Percentiles rank a stretch among this genome's conserved stretches.
Evolutionary conservation across 2,329 filamentous ascomycete genomes (phyloP).

Genomic region (Fusarium sp.): DNA sequence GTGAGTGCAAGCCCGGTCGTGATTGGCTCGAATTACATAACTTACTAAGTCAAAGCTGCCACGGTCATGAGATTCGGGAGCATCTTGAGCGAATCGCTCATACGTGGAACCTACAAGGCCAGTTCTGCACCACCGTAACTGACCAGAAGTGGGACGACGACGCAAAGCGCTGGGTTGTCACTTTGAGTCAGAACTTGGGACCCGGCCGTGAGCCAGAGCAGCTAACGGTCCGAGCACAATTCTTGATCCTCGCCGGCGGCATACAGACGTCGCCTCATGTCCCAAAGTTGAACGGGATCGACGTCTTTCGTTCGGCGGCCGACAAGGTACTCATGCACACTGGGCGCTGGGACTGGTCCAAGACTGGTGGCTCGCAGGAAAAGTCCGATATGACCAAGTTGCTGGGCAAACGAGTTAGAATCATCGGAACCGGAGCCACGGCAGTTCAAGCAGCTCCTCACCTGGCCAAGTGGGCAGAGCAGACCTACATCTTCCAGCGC

Average conservation of each 20-base stretch:
- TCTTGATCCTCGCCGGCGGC: constrained; percentile 3
- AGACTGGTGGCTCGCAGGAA: constrained; percentile 8
- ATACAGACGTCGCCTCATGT: not conserved
- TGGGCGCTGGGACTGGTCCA: constrained; percentile 3
- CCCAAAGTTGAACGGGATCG: not conserved
- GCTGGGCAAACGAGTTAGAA: constrained; percentile 40
- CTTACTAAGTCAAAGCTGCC: not conserved
- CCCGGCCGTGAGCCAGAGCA: not conserved
- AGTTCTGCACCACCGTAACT: constrained; percentile 15
- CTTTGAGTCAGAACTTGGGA: not conserved
- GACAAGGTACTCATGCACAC: constrained; percentile 1
- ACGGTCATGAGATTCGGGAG: constrained; percentile 60
- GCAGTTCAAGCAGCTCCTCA: constrained; percentile 5
- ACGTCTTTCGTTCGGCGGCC: not conserved
- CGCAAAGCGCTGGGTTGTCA: not conserved
- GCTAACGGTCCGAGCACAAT: not conserved
- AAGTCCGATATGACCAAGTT: constrained; percentile 21
- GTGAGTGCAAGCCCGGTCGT: constrained; percentile 30
- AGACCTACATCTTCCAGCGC: not conserved
- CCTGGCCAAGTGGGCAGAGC: constrained; percentile 3
- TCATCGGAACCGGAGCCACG: constrained; percentile 5
- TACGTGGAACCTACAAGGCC: constrained; percentile 57
- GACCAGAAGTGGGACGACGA: constrained; percentile 1
- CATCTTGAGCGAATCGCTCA: constrained; percentile 61
- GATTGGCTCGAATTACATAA: not conserved